Evolutionary conservation across 2,329 filamentous ascomycete genomes (phyloP), one percentile per base, ranked within the genome.

Genomic region (Aureobasidium sp.): DNA sequence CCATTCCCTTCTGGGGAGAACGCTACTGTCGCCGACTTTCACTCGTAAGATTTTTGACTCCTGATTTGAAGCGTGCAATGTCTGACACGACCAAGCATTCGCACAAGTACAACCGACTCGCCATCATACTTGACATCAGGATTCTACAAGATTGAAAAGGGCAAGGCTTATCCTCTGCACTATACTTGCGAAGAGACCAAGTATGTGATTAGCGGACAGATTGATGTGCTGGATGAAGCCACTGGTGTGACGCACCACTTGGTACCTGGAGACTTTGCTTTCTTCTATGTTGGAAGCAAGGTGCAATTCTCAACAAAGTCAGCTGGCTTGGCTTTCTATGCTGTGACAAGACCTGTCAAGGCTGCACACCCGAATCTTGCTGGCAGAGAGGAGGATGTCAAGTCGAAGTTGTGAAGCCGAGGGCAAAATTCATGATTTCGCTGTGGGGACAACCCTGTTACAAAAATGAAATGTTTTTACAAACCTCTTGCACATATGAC

Each of bases 121-220:
- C 64, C 64, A 9, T 61, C 64, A 14, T 60, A 66, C 41, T 34
- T 67, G 27, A 67, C 65, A 1, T 66, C 64, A 0, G 65, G 65
- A 25, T 67, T 67, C 64, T 67, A 67, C 64, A 65, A 63, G 32
- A 64, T 67, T 50, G 61, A 63, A n/a, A 49, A 62, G n/a, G 65
- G 65, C 16, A 62, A 63, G 36, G 36, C 59, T 1, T 42, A 61
- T 34, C 44, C 63, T 7, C 59, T 63, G 3, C 47, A 62, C 57
- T 67, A 67, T 51, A 54, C 42, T 4, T 67, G 62, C 54, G 65
- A 67, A n/a, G 65, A 67, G 34, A 62, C 65, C 10, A 67, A 67
- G 42, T 67, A 64, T 44, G 63, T 67, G 3, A 57, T 67, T 32
- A 62, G 34, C 21, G 65, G 65, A 3, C 65, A 67, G 37, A 67